These are phyloP conservation scores for Choiromyces venosus DNA, from an alignment of 495 filamentous ascomycete species.

Conservation along the genomic window DNA sequence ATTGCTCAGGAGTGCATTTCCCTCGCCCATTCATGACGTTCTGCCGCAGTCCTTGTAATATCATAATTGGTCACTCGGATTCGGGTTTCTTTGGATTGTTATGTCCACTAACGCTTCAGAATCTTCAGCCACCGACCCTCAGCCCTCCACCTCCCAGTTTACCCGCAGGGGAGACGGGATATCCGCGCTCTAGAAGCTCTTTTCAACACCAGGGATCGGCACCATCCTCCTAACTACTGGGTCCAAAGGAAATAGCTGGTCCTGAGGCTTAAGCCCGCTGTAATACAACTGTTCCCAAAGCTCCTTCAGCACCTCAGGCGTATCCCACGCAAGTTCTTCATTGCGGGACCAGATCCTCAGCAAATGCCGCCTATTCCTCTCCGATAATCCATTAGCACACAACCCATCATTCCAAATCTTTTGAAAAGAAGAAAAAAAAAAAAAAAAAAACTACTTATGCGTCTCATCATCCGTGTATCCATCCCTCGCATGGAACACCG, in stretches of 20 bases:
- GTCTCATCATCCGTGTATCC: constrained; percentile 50
- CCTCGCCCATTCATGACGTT: too few relatives aligned
- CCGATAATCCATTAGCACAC: not conserved
- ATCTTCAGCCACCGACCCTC: too few relatives aligned
- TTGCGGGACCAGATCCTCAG: constrained; percentile 44
- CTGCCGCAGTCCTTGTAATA: too few relatives aligned
- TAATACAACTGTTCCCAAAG: constrained; percentile 32
- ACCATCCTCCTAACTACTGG: constrained; percentile 10
- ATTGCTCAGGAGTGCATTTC: too few relatives aligned
- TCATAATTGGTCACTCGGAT: not conserved
- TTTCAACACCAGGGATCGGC: not conserved
- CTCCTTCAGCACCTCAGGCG: constrained; percentile 39
- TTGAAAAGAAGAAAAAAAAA: not conserved
- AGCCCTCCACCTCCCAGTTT: not conserved
- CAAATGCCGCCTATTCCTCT: constrained; percentile 36
- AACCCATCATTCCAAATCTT: not conserved
- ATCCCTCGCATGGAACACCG: constrained; percentile 62
- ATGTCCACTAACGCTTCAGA: not conserved
- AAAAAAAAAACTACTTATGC: constrained; percentile 9
- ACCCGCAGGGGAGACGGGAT: not conserved
- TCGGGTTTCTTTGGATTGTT: not conserved
- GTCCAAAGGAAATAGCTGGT: constrained; percentile 18
- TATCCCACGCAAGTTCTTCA: constrained; percentile 36
- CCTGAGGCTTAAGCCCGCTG: constrained; percentile 5
- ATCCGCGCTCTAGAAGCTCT: not conserved